Evolutionary conservation across 768 basidiomycete genomes (phyloP).

Genomic region (Cytidiella melzeri): DNA sequence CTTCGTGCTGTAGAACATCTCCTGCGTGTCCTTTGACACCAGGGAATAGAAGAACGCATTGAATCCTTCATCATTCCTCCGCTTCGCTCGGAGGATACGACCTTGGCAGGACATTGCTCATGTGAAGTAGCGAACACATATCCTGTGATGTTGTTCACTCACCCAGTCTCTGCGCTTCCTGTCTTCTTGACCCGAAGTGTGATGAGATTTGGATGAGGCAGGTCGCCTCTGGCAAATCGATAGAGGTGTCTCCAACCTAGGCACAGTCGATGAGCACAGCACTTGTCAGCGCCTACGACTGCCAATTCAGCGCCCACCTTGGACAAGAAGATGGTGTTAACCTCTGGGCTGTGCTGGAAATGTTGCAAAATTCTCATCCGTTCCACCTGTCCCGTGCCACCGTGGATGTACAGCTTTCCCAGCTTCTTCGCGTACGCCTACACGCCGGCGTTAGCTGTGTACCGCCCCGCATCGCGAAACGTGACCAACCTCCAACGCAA

Average conservation of each 20-base stretch:
- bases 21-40: conserved; percentile 97
- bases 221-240: conserved; percentile 97
- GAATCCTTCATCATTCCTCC: conserved; percentile 98
- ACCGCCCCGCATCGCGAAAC: not conserved
- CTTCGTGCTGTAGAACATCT: conserved; percentile 99
- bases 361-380: conserved; percentile 91
- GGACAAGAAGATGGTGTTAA: conserved; percentile 98
- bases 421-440: conserved; percentile 93
- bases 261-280: not conserved
- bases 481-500: conserved; percentile 76
- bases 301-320: conserved; percentile 48
- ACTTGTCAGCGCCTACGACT: conserved; percentile 1
- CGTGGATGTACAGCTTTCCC: conserved; percentile 93
- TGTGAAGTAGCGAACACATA: conserved; percentile 6
- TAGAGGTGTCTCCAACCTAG: conserved; percentile 96
- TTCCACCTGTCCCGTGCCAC: conserved; percentile 90
- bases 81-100: conserved; percentile 93
- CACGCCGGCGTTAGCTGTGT: not conserved
- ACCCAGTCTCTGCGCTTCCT: conserved; percentile 97
- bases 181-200: conserved; percentile 95
- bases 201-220: conserved; percentile 99
- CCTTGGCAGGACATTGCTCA: conserved; percentile 37
- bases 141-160: conserved; percentile 16
- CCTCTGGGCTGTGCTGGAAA: conserved; percentile 92
- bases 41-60: conserved; percentile 99